Evolutionary conservation across 371 early-diverging fungal species (phyloP).

Genomic region (Apophysomyces sp.): DNA sequence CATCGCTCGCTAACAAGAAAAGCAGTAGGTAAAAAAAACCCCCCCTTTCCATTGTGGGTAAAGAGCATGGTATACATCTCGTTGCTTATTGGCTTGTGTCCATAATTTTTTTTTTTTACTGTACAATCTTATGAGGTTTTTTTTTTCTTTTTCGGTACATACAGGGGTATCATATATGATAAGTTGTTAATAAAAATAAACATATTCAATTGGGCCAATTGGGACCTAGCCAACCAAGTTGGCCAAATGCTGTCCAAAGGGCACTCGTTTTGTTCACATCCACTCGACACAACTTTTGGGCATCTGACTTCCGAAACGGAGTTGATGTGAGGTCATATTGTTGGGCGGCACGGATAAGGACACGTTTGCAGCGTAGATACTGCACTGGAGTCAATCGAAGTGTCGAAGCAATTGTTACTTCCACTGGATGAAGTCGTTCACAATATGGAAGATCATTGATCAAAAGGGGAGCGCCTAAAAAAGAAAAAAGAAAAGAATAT

Average conservation of each 20-base stretch:
- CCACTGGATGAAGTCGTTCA: constrained; percentile 50
- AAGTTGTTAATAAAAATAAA: neutral
- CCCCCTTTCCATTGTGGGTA: neutral
- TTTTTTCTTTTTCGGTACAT: neutral
- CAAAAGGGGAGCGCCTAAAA: constrained; percentile 40
- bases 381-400: constrained; percentile 63
- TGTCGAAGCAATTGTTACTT: constrained; percentile 56
- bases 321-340: constrained; percentile 28
- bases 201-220: constrained; percentile 11
- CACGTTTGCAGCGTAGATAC: constrained; percentile 61
- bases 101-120: constrained; percentile 1
- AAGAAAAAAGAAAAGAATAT: neutral
- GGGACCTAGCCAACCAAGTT: constrained; percentile 53
- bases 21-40: neutral
- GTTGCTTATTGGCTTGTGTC: neutral
- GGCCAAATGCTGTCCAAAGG: constrained; percentile 63
- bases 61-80: neutral
- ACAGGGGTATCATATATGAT: neutral
- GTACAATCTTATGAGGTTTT: constrained; percentile 1
- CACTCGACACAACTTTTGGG: constrained; percentile 68
- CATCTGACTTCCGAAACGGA: constrained; percentile 67
- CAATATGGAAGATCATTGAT: constrained; percentile 35
- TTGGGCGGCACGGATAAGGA: constrained; percentile 54
- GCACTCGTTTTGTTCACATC: constrained; percentile 77
- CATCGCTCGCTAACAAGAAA: neutral